Evolutionary conservation across 768 basidiomycete species (phyloP), one percentile per base, ranked within the genome.

Genomic region (Russula compacta): DNA sequence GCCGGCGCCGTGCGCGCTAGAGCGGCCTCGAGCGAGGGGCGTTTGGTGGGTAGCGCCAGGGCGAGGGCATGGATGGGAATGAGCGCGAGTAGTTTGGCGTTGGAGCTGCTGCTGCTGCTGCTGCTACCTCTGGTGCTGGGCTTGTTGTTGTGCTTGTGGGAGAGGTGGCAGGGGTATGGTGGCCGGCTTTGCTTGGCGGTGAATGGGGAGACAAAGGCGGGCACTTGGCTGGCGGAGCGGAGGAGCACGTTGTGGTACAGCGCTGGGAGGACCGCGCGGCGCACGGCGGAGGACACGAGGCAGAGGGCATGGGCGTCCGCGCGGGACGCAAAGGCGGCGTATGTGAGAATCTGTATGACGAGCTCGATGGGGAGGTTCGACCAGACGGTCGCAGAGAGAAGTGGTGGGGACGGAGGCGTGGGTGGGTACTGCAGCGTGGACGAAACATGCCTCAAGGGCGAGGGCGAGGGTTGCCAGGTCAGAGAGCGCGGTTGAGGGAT

Each of bases 271-370:
- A 65, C 59, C 24, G 61, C 49, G 7, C 66, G 66, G 47, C 64
- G 66, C 9, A 65, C 66, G 10, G 66, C 58, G 47, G 61, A 64
- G 24, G 66, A 66, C n/a, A 66, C 66, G 53, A 66, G 64, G 57
- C 64, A 65, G 15, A 66, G 53, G 4, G 54, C 55, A 50, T 52
- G 47, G 15, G 66, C 64, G 15, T 66, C 66, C 2, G 32, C 48
- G 40, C 59, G 60, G 12, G 61, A 59, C 5, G 60, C 63, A 56
- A 56, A 65, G 21, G 66, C 66, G n/a, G 53, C 46, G 9, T 65
- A 61, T 4, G 53, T 24, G 29, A 64, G 64, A 39, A 65, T 59
- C 19, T 64, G 59, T 29, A 43, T 43, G 42, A 65, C 66, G 43
- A 66, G 53, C 36, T 65, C 64, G 24, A 65, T 58, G 11, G 66